Base-by-base conservation (phyloP, 352 stramenopile species). In the Thalassiosira mediterranea region DNA sequence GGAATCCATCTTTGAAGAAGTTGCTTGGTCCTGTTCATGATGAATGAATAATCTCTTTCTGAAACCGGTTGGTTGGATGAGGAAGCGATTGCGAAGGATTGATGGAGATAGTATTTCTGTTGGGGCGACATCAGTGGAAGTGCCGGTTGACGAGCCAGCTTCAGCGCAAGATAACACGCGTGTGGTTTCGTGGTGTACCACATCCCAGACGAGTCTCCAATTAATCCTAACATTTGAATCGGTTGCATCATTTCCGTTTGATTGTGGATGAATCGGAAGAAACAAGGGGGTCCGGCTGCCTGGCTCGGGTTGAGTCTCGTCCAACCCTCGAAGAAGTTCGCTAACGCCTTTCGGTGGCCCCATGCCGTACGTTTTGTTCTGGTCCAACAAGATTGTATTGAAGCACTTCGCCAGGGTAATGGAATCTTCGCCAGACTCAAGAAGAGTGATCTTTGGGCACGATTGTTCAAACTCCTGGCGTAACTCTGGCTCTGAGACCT, bases 51-150 rank as follows among this genome's bases (percentile, higher is more conserved):
- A 28, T 15, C 44, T 29, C 10, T 56, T 56, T 58, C 48, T 57
- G 47, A 76, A 81, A 7, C 57, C 57, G 17, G 59, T 47, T 29
- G 57, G 72, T 47, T 81, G 72, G n/a, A 34, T 60, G 19, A 81
- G 42, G 37, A 81, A 81, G 7, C 72, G 72, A 57, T 81, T 81
- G 32, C 3, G 38, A 32, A 81, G 38, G 26, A 40, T 13, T 54
- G 71, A 68, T 49, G 26, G 29, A 13, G 52, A 48, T 1, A 56
- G 47, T 46, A 11, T 46, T 8, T 44, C 64, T 21, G 52, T 15
- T 26, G n/a, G 5, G 47, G 38, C 37, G 37, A 8, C 37, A 15
- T 44, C 8, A 44, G 8, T 15, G 15, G 37, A 15, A 44, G n/a
- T n/a, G n/a, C n/a, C n/a, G n/a, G n/a, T n/a, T n/a, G n/a, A n/a